Conservation (phyloP, 345 rosid genomes). For the Anacardium occidentale region DNA sequence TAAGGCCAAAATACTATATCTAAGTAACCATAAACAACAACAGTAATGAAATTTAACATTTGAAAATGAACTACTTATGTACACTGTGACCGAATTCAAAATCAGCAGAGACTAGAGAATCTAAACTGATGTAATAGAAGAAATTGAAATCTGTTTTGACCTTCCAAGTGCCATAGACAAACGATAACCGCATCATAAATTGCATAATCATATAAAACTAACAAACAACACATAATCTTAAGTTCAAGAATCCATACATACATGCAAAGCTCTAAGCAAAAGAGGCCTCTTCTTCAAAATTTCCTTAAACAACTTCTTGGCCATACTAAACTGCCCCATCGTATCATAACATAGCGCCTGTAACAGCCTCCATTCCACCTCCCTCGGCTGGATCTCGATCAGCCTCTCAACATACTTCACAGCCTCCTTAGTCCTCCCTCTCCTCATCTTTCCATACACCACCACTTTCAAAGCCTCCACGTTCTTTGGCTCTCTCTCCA, state of each 20-base stretch:
- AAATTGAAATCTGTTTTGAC: background rate
- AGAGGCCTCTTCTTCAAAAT: slow-evolving; percentile 73
- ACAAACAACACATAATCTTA: background rate
- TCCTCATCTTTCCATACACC: slow-evolving; percentile 76
- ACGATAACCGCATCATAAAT: background rate
- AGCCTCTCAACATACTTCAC: slow-evolving; percentile 60
- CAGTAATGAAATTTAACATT: no score
- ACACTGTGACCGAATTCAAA: no score
- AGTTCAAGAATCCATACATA: slow-evolving; percentile 31
- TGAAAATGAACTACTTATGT: no score
- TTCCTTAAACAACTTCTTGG: slow-evolving; percentile 62
- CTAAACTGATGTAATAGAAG: no score
- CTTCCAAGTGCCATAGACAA: background rate
- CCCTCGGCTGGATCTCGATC: slow-evolving; percentile 58
- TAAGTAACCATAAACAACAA: no score
- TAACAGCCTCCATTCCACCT: slow-evolving; percentile 89
- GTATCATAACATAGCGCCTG: slow-evolving; percentile 83
- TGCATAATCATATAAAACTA: background rate
- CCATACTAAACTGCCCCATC: slow-evolving; percentile 62
- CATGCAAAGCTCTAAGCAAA: slow-evolving; percentile 85
- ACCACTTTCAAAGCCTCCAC: slow-evolving; percentile 71
- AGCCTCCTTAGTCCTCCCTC: slow-evolving; percentile 62
- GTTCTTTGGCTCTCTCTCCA: slow-evolving; percentile 68
- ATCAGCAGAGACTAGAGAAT: no score
- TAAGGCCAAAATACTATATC: background rate